These are phyloP conservation scores for Ceratobasidium papillatum DNA, from an alignment of 1,284 basidiomycete species.

Conservation along the genomic window DNA sequence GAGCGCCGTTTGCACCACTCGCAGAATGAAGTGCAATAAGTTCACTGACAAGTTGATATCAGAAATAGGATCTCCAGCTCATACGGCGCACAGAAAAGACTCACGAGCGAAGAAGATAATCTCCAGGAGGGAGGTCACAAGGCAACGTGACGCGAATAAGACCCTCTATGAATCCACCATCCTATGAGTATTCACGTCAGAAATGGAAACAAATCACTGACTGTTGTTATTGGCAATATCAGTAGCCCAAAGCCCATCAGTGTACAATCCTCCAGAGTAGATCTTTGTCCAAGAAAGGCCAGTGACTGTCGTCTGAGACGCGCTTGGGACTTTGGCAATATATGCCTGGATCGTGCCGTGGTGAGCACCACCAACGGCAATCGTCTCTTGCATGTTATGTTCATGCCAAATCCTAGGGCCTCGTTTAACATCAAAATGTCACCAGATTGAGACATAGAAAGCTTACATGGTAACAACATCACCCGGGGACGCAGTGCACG, in stretches of 20 bases:
- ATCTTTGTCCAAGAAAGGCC: slow-evolving; percentile 39
- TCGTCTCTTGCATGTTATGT: slow-evolving; percentile 20
- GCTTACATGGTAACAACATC: slow-evolving; percentile 3
- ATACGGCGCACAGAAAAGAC: background rate
- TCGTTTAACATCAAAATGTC: background rate
- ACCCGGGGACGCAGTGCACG: background rate
- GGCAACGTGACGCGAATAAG: background rate
- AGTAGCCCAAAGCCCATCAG: slow-evolving; percentile 5
- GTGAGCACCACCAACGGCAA: slow-evolving; percentile 8
- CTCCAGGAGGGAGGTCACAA: background rate
- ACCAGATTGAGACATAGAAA: background rate
- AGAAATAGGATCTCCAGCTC: no score
- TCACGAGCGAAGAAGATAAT: background rate
- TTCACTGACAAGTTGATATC: background rate
- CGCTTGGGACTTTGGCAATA: slow-evolving; percentile 31
- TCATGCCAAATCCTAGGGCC: slow-evolving; percentile 4
- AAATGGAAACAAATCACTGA: background rate
- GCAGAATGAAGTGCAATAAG: background rate
- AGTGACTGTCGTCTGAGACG: slow-evolving; percentile 16
- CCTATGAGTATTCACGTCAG: background rate
- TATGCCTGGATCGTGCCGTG: slow-evolving; percentile 38
- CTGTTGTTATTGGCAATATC: slow-evolving; percentile 23
- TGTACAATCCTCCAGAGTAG: slow-evolving; percentile 14
- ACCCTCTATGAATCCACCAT: background rate
- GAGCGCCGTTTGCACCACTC: background rate